These are phyloP conservation scores for Poteriospumella lacustris DNA, from an alignment of 108 stramenopile genomes.

Conservation along the genomic window DNA sequence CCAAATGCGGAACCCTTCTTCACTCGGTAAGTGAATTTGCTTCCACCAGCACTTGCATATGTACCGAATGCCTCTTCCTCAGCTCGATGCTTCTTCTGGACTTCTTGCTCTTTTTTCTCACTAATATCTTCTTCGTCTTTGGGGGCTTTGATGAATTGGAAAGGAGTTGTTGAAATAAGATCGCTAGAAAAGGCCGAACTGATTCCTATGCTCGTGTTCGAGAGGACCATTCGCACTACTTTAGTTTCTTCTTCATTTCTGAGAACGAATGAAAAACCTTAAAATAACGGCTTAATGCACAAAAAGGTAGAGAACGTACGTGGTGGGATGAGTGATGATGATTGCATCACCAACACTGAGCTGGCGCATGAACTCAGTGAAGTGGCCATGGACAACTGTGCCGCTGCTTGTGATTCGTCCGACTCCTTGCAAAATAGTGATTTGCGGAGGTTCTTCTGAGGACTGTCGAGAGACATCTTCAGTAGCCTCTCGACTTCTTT, in stretches of 20 bases:
- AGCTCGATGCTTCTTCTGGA: conserved; percentile 43
- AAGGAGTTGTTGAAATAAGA: conserved; percentile 48
- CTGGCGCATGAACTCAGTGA: conserved; percentile 48
- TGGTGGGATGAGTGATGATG: conserved; percentile 54
- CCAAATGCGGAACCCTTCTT: conserved; percentile 39
- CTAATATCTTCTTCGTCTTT: conserved; percentile 39
- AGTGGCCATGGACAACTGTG: conserved; percentile 43
- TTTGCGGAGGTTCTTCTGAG: too few relatives aligned
- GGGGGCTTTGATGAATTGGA: conserved; percentile 53
- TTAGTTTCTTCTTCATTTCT: conserved; percentile 44
- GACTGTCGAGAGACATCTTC: too few relatives aligned
- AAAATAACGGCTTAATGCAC: background rate
- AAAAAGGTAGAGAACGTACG: conserved; percentile 19
- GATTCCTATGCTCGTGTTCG: conserved; percentile 40
- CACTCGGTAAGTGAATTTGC: conserved; percentile 43
- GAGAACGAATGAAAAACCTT: background rate
- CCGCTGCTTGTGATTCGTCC: conserved; percentile 53
- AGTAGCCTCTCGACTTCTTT: too few relatives aligned
- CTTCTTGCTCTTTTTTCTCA: conserved; percentile 28
- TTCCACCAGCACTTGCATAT: conserved; percentile 43
- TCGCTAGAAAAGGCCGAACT: conserved; percentile 50
- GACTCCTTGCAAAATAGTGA: too few relatives aligned
- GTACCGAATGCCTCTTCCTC: conserved; percentile 6
- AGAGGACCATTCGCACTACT: conserved; percentile 53
- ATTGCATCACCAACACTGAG: conserved; percentile 48